These are phyloP conservation scores for Musa schizocarpa DNA, from an alignment of 176 grass and related monocot species.

Conservation along the genomic window DNA sequence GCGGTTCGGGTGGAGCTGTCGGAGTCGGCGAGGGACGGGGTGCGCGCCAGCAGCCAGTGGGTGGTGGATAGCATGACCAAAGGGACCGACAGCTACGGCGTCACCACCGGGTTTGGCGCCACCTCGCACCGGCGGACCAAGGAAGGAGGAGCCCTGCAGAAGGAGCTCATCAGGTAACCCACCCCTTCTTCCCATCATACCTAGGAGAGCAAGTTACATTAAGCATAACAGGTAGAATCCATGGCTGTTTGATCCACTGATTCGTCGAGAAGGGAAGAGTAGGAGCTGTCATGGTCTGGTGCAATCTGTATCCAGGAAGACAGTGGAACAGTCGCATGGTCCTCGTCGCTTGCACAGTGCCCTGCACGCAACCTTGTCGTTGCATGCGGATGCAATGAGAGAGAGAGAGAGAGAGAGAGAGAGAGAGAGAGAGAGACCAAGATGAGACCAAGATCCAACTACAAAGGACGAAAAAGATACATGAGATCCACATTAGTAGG, in stretches of 20 bases:
- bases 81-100: slow-evolving; percentile 82
- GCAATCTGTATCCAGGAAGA: no score
- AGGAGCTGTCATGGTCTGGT: no score
- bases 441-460: no score
- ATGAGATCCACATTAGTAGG: no score
- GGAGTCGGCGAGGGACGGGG: slow-evolving; percentile 49
- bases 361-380: no score
- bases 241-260: neutral
- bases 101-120: slow-evolving; percentile 84
- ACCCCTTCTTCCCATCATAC: neutral
- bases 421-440: no score
- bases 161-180: slow-evolving; percentile 77
- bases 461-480: no score
- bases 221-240: neutral
- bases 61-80: slow-evolving; percentile 71
- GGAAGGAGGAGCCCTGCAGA: slow-evolving; percentile 70
- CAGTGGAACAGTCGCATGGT: no score
- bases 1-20: slow-evolving; percentile 48
- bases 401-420: no score
- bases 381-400: no score
- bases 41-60: slow-evolving; percentile 88
- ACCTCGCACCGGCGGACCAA: slow-evolving; percentile 77
- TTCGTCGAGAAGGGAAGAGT: no score
- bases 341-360: no score
- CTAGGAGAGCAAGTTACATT: neutral